A percentile compares a stretch with the other conserved stretches of the same genome.
Evolutionary conservation across 345 rosid genomes (phyloP).

Genomic region (Linum trigynum): DNA sequence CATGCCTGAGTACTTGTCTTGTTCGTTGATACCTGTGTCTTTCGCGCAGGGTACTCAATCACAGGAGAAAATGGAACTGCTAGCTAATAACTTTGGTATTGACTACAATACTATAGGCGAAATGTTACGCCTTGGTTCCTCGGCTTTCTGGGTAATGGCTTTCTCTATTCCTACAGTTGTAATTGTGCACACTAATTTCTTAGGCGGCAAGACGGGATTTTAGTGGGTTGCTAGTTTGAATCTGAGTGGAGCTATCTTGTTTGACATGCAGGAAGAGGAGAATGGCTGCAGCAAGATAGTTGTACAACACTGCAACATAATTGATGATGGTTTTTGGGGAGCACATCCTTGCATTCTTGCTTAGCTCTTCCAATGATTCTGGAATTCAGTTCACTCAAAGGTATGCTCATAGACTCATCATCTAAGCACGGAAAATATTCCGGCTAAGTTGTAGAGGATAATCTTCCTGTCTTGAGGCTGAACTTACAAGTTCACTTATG

Average conservation of each 20-base stretch:
- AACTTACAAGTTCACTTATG: too few relatives aligned
- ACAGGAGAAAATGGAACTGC: conserved; percentile 61
- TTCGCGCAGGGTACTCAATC: conserved; percentile 69
- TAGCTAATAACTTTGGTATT: conserved; percentile 49
- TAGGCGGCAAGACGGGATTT: background rate
- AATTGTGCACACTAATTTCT: background rate
- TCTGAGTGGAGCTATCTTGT: background rate
- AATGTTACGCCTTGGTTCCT: conserved; percentile 76
- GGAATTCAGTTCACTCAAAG: too few relatives aligned
- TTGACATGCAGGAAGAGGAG: conserved; percentile 29
- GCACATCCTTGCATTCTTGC: conserved; percentile 40
- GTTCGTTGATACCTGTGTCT: background rate
- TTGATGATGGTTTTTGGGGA: conserved; percentile 58
- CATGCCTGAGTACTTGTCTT: background rate
- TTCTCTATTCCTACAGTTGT: background rate
- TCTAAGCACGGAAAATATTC: too few relatives aligned
- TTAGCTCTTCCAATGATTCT: background rate
- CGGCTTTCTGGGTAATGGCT: conserved; percentile 40
- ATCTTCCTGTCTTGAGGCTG: too few relatives aligned
- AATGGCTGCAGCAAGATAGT: conserved; percentile 27
- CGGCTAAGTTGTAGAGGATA: too few relatives aligned
- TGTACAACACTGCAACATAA: conserved; percentile 48
- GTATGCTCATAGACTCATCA: too few relatives aligned
- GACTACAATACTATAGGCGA: conserved; percentile 49
- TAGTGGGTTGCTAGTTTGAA: background rate